Percentiles rank a stretch among this genome's conserved stretches.
These are phyloP conservation scores for Kentomonas sorsogonicus DNA, from an alignment of 208 protist species.

Conservation along the genomic window DNA sequence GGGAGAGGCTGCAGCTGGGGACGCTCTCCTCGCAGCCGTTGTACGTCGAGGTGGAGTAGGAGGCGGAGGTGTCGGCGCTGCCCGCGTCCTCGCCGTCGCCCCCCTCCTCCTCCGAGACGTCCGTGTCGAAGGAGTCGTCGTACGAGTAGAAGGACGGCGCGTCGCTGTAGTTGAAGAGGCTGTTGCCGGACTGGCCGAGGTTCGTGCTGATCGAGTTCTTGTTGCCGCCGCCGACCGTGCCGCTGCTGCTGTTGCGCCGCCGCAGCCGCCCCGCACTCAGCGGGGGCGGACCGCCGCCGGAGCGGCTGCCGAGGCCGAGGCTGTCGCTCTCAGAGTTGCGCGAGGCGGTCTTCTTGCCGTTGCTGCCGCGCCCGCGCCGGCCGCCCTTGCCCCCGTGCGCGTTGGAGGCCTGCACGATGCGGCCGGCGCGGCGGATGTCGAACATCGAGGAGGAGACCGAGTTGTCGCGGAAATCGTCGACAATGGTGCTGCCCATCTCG, in stretches of 20 bases:
- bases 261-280: too few relatives aligned
- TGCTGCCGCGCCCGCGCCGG: too few relatives aligned
- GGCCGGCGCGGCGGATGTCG: constrained; percentile 16
- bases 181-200: constrained; percentile 15
- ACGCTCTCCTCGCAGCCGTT: constrained; percentile 62
- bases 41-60: neutral
- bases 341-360: too few relatives aligned
- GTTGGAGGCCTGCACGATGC: constrained; percentile 9
- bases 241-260: constrained; percentile 21
- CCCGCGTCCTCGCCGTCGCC: neutral
- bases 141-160: constrained; percentile 33
- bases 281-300: too few relatives aligned
- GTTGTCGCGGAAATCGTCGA: constrained; percentile 22
- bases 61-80: constrained; percentile 7
- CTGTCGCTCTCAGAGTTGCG: too few relatives aligned
- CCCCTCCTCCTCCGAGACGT: constrained; percentile 19
- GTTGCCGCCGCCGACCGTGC: constrained; percentile 20
- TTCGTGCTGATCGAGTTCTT: too few relatives aligned
- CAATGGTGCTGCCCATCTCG: constrained; percentile 34
- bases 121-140: constrained; percentile 18
- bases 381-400: constrained; percentile 20
- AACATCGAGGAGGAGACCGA: constrained; percentile 35
- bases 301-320: too few relatives aligned
- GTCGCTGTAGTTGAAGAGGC: constrained; percentile 44
- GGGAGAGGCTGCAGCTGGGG: constrained; percentile 62